Conservation (phyloP, 2,329 filamentous ascomycete species). For the Beauveria rudraprayagi region DNA sequence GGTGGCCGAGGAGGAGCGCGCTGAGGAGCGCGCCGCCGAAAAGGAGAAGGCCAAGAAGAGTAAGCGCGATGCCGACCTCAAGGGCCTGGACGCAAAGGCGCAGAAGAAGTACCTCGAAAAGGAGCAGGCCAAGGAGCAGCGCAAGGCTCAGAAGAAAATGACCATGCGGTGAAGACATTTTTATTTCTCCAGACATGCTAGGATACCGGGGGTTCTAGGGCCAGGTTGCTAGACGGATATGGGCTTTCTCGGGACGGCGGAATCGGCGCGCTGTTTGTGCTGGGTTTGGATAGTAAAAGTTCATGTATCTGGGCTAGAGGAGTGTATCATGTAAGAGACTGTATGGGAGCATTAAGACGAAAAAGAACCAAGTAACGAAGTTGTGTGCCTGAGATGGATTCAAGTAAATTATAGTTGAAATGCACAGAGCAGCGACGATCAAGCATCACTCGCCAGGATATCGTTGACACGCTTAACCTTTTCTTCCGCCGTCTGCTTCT, state of each 20-base stretch:
- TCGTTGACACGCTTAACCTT: slow-evolving; percentile 61
- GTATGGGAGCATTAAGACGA: background rate
- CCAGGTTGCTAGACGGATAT: background rate
- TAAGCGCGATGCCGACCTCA: slow-evolving; percentile 78
- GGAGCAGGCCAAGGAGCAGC: slow-evolving; percentile 66
- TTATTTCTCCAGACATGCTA: background rate
- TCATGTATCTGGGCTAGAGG: background rate
- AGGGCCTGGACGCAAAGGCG: slow-evolving; percentile 68
- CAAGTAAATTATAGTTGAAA: background rate
- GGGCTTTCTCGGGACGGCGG: background rate
- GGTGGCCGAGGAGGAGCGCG: slow-evolving; percentile 69
- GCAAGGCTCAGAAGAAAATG: slow-evolving; percentile 46
- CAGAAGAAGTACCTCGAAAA: slow-evolving; percentile 80
- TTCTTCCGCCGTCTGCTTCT: slow-evolving; percentile 71
- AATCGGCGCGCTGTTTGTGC: background rate
- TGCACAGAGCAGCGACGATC: background rate
- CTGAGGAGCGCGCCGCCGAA: slow-evolving; percentile 65
- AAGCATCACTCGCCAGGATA: slow-evolving; percentile 30
- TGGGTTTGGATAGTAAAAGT: background rate
- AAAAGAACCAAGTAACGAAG: background rate
- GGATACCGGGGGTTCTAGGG: background rate
- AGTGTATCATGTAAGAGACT: background rate
- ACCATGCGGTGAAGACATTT: slow-evolving; percentile 32
- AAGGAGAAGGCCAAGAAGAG: slow-evolving; percentile 74
- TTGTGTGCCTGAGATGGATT: background rate